A percentile compares a stretch with the other conserved stretches of the same genome.
Conservation (phyloP, 148 eudicot genomes). For the Cornus suecica region DNA sequence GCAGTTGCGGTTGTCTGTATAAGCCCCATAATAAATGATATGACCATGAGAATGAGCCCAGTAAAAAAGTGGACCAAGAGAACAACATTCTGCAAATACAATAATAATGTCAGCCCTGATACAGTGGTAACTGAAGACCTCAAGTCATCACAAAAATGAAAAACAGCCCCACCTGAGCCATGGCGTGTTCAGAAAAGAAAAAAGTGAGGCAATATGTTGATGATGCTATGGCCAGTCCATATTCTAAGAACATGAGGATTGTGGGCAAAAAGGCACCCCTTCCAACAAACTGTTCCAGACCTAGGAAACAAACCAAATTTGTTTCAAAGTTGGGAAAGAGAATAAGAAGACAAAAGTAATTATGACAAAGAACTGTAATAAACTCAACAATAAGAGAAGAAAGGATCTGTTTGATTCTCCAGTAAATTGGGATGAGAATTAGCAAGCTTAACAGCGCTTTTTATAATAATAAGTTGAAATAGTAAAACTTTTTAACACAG, state of each 20-base stretch:
- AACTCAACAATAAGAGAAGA: neutral
- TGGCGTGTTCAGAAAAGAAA: slow-evolving; percentile 81
- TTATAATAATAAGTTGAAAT: neutral
- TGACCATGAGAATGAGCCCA: slow-evolving; percentile 90
- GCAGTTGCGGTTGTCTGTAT: slow-evolving; percentile 57
- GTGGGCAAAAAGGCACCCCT: slow-evolving; percentile 61
- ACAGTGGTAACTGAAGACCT: neutral
- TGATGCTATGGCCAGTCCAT: slow-evolving; percentile 92
- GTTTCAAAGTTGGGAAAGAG: neutral
- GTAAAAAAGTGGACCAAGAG: slow-evolving; percentile 83
- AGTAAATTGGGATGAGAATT: neutral
- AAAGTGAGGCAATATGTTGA: slow-evolving; percentile 98
- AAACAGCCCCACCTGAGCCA: slow-evolving; percentile 71
- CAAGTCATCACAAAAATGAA: slow-evolving; percentile 5
- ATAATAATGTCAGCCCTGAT: slow-evolving; percentile 10
- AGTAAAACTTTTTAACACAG: neutral
- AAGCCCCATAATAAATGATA: slow-evolving; percentile 92
- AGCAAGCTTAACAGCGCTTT: neutral
- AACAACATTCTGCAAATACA: slow-evolving; percentile 74
- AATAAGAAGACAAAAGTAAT: neutral
- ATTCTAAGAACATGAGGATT: slow-evolving; percentile 61
- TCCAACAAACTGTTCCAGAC: slow-evolving; percentile 90
- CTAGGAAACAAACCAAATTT: slow-evolving; percentile 30
- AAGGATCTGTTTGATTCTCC: neutral
- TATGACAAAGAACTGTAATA: neutral